Evolutionary conservation across 2,329 filamentous ascomycete genomes (phyloP).

Genomic region (Aspergillus spinulosporus): DNA sequence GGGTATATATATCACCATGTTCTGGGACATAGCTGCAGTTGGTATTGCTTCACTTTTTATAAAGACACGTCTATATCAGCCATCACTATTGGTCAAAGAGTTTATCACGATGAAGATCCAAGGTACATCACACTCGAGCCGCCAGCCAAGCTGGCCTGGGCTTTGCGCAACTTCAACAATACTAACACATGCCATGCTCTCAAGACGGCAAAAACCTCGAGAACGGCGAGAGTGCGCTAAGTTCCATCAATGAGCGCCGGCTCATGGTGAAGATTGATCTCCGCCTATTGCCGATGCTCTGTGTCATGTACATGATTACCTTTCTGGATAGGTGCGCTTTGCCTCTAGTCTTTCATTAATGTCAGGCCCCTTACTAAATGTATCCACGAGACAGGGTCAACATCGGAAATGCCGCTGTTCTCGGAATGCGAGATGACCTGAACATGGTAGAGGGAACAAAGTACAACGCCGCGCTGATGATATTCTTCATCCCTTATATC

Average conservation of each 20-base stretch:
- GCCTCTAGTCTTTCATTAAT: not conserved
- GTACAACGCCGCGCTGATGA: conserved; percentile 73
- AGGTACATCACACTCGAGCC: not conserved
- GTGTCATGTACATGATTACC: conserved; percentile 66
- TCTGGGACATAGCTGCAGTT: too few relatives aligned
- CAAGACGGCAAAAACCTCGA: conserved; percentile 9
- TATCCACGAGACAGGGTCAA: conserved; percentile 57
- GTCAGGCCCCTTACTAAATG: not conserved
- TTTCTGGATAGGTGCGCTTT: conserved; percentile 54
- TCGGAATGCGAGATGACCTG: conserved; percentile 64
- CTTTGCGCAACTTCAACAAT: too few relatives aligned
- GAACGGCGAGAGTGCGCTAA: conserved; percentile 2
- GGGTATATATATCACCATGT: too few relatives aligned
- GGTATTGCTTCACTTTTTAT: too few relatives aligned
- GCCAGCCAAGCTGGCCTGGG: too few relatives aligned
- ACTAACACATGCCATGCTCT: not conserved
- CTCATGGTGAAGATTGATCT: conserved; percentile 68
- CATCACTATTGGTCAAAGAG: too few relatives aligned
- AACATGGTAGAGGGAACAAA: conserved; percentile 51
- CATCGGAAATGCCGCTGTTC: conserved; percentile 71
- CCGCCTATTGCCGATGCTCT: conserved; percentile 68
- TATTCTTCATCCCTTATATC: conserved; percentile 77
- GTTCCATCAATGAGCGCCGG: conserved; percentile 51
- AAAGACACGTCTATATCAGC: too few relatives aligned
- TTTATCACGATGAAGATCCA: not conserved